phyloP scores from a whole-genome alignment of 2,329 filamentous ascomycete species.

The Phyllosticta capitalensis region DNA sequence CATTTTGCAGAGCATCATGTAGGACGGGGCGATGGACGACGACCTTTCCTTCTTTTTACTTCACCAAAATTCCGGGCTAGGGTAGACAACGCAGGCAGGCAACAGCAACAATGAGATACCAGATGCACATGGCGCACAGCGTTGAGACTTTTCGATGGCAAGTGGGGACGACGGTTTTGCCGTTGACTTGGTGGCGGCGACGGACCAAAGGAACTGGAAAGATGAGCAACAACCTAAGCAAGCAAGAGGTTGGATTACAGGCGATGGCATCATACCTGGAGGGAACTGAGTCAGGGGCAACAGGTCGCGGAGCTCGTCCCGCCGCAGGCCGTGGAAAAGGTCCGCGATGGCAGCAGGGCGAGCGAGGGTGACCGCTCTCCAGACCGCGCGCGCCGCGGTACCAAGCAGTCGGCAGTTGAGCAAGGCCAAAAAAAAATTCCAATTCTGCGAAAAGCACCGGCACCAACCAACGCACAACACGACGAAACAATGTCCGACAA shows the following conservation, averaged over 20 bases:
- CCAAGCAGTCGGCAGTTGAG: too few relatives aligned
- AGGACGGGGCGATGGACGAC: neutral
- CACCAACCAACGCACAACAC: neutral
- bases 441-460: neutral
- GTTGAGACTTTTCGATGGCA: too few relatives aligned
- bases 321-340: neutral
- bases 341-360: neutral
- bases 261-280: neutral
- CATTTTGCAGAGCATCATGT: neutral
- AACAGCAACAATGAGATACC: neutral
- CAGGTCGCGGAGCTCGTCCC: neutral
- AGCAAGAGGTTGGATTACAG: neutral
- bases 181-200: neutral
- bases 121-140: neutral
- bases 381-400: neutral
- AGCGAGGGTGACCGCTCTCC: neutral
- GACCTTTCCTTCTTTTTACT: neutral
- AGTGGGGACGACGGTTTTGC: too few relatives aligned
- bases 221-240: neutral
- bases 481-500: conserved; percentile 15
- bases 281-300: neutral
- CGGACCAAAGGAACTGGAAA: neutral
- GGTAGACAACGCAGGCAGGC: neutral
- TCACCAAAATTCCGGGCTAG: neutral
- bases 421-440: neutral